A percentile compares a stretch with the other conserved stretches of the same genome.
phyloP scores from a whole-genome alignment of 345 rosid species.

The Pelargonium nanum region DNA sequence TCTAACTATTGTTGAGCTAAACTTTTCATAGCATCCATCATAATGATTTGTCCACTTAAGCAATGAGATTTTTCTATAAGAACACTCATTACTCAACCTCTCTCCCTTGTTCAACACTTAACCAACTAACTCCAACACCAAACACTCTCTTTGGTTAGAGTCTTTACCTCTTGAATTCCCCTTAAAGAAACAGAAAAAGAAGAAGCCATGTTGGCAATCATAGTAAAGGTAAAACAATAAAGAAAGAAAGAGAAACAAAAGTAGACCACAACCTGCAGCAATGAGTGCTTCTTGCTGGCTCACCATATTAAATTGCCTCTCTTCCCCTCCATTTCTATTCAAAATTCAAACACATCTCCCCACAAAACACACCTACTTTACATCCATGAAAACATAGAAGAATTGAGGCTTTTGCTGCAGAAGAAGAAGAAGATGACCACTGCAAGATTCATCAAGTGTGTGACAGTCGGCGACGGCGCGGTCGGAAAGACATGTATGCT shows the following conservation, averaged over 20 bases:
- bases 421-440: constrained; percentile 25
- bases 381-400: not conserved
- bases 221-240: constrained; percentile 15
- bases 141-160: constrained; percentile 7
- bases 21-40: not conserved
- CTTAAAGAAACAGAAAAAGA: constrained; percentile 38
- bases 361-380: not conserved
- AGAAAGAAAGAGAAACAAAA: not conserved
- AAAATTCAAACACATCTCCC: constrained; percentile 14
- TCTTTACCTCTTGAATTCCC: constrained; percentile 23
- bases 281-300: constrained; percentile 13
- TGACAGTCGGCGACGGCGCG: constrained; percentile 49
- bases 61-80: constrained; percentile 7
- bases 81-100: constrained; percentile 18
- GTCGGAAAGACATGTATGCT: constrained; percentile 52
- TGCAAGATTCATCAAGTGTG: constrained; percentile 48
- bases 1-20: not conserved
- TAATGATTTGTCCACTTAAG: constrained; percentile 9
- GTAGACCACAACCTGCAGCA: not conserved
- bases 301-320: constrained; percentile 14
- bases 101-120: constrained; percentile 40
- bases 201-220: constrained; percentile 25
- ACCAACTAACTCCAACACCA: constrained; percentile 37
- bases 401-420: not conserved
- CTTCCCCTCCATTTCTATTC: constrained; percentile 21